Evolutionary conservation across 139 green algal genomes (phyloP).

Genomic region (Edaphochlamys debaryana): DNA sequence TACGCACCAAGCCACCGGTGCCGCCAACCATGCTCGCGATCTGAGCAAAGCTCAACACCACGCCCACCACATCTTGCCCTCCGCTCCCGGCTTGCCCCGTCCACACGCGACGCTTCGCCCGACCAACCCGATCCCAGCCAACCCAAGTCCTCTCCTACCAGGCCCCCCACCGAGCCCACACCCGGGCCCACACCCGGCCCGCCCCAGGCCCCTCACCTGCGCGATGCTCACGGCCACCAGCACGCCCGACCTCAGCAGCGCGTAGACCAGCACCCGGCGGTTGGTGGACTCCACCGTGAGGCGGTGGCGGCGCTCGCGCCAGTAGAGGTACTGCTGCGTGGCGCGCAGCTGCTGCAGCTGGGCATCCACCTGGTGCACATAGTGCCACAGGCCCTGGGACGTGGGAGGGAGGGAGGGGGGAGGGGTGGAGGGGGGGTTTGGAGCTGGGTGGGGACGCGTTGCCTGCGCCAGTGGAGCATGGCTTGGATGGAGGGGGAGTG

Average conservation of each 20-base stretch:
- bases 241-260: constrained; percentile 38
- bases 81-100: too few species aligned
- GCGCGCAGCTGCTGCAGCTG: constrained; percentile 59
- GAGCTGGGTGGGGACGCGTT: too few species aligned
- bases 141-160: background rate
- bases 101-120: too few species aligned
- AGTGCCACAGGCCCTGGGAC: background rate
- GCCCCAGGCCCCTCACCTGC: constrained; percentile 42
- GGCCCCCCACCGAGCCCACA: too few species aligned
- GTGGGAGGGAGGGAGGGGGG: background rate
- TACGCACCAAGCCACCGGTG: too few species aligned
- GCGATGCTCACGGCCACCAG: constrained; percentile 46
- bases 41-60: too few species aligned
- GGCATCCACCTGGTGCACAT: constrained; percentile 61
- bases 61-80: too few species aligned
- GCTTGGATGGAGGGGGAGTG: too few species aligned
- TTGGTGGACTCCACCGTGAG: constrained; percentile 65
- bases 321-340: constrained; percentile 68
- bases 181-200: background rate
- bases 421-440: background rate
- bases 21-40: too few species aligned
- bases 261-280: constrained; percentile 57
- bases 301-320: constrained; percentile 65
- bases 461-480: too few species aligned
- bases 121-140: too few species aligned